Percentiles rank a stretch among this genome's conserved stretches.
Evolutionary conservation across 2,329 filamentous ascomycete genomes (phyloP).

Genomic region (Fonsecaea erecta): DNA sequence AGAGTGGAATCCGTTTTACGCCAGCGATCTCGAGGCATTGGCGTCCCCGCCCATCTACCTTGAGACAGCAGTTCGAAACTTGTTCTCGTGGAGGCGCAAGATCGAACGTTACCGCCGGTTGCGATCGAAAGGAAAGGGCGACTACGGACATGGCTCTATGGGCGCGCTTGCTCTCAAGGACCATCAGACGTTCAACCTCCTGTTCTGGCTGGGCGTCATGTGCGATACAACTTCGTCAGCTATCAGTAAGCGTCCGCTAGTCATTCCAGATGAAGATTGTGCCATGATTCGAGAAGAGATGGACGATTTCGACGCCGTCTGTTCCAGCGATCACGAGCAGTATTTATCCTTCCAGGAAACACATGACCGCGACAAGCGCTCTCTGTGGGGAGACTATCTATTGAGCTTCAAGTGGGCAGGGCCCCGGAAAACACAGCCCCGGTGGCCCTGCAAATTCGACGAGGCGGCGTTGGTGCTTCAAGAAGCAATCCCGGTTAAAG

Average conservation of each 20-base stretch:
- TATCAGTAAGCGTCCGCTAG: conserved; percentile 55
- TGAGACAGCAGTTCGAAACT: conserved; percentile 31
- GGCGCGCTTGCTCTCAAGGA: conserved; percentile 39
- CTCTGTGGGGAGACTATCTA: conserved; percentile 44
- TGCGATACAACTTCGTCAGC: conserved; percentile 63
- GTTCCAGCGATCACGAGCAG: conserved; percentile 6
- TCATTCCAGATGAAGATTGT: conserved; percentile 55
- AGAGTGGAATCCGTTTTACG: conserved; percentile 29
- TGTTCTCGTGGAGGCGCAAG: conserved; percentile 29
- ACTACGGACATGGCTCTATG: not conserved
- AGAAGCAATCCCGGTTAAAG: conserved; percentile 62
- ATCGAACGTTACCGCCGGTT: conserved; percentile 24
- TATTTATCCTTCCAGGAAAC: conserved; percentile 10
- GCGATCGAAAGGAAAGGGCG: conserved; percentile 7
- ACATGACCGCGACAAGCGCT: conserved; percentile 38
- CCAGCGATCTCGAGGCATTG: conserved; percentile 22
- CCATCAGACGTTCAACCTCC: conserved; percentile 56
- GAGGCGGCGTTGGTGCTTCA: conserved; percentile 56
- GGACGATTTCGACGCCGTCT: not conserved
- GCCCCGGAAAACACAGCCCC: conserved; percentile 35
- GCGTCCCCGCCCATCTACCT: conserved; percentile 29
- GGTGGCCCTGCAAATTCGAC: conserved; percentile 62
- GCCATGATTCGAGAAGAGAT: conserved; percentile 41
- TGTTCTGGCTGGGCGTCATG: conserved; percentile 66
- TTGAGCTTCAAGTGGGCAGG: conserved; percentile 24